phyloP scores from a whole-genome alignment of 2,329 filamentous ascomycete species.

The Apiospora sp. region DNA sequence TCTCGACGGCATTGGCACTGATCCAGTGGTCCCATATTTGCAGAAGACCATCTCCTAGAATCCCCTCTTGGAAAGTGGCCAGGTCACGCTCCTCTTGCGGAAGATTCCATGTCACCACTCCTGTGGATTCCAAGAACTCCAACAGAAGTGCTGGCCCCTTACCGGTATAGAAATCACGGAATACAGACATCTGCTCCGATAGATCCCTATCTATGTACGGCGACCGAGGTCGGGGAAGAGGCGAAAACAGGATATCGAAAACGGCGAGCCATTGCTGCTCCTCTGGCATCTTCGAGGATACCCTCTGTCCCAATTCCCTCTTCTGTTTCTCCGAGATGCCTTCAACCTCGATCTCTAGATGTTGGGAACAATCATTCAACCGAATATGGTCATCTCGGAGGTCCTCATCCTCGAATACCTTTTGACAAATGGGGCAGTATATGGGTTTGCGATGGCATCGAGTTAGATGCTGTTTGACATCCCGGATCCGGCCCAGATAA shows the following conservation, averaged over 20 bases:
- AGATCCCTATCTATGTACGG: slow-evolving; percentile 36
- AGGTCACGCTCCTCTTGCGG: slow-evolving; percentile 32
- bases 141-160: slow-evolving; percentile 30
- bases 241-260: slow-evolving; percentile 38
- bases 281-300: slow-evolving; percentile 34
- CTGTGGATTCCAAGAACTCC: slow-evolving; percentile 31
- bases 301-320: slow-evolving; percentile 32
- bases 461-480: slow-evolving; percentile 42
- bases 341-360: slow-evolving; percentile 26
- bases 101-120: slow-evolving; percentile 26
- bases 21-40: slow-evolving; percentile 33
- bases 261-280: slow-evolving; percentile 41
- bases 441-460: slow-evolving; percentile 38
- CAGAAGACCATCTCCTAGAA: slow-evolving; percentile 32
- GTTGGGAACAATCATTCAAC: slow-evolving; percentile 26
- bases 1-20: slow-evolving; percentile 1
- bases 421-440: slow-evolving; percentile 39
- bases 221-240: slow-evolving; percentile 33
- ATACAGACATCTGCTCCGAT: slow-evolving; percentile 33
- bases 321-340: slow-evolving; percentile 39
- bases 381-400: slow-evolving; percentile 33
- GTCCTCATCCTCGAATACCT: slow-evolving; percentile 34
- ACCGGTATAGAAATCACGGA: slow-evolving; percentile 32
- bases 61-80: slow-evolving; percentile 29
- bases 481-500: slow-evolving; percentile 38